Evolutionary conservation across 208 protist genomes (phyloP).

Genomic region (Leishmania martiniquensis): DNA sequence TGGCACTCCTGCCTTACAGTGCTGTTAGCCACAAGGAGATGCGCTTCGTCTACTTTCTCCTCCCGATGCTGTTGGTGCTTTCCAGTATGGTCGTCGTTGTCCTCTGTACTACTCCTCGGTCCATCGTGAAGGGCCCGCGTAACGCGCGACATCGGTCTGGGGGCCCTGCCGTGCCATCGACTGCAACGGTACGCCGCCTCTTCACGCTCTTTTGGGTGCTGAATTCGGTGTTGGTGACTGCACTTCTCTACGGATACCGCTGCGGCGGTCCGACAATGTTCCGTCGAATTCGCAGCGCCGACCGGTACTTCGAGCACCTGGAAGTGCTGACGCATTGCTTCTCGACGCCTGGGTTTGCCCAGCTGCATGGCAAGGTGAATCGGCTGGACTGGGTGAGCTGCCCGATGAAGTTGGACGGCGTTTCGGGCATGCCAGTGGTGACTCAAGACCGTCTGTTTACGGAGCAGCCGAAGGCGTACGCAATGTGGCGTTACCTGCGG

Average conservation of each 20-base stretch:
- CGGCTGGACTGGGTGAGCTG: slow-evolving; percentile 61
- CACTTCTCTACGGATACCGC: slow-evolving; percentile 54
- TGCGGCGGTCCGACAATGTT: slow-evolving; percentile 49
- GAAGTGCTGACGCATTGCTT: slow-evolving; percentile 78
- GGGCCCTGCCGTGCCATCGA: neutral
- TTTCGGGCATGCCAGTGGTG: slow-evolving; percentile 29
- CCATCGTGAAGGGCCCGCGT: neutral
- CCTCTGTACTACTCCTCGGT: slow-evolving; percentile 14
- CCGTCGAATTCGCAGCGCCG: slow-evolving; percentile 39
- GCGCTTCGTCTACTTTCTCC: slow-evolving; percentile 79
- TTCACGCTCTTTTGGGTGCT: slow-evolving; percentile 30
- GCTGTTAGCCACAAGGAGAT: slow-evolving; percentile 94
- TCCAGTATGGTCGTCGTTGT: slow-evolving; percentile 44
- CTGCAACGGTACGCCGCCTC: slow-evolving; percentile 1
- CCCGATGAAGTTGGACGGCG: slow-evolving; percentile 40
- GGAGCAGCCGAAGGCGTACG: slow-evolving; percentile 44
- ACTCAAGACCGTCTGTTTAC: slow-evolving; percentile 68
- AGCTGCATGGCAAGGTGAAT: slow-evolving; percentile 74
- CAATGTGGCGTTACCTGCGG: slow-evolving; percentile 63
- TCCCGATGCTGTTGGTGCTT: slow-evolving; percentile 57
- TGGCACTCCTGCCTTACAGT: slow-evolving; percentile 67
- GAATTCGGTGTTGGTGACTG: slow-evolving; percentile 42
- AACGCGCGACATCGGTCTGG: neutral
- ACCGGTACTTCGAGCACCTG: slow-evolving; percentile 37
- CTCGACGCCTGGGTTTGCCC: slow-evolving; percentile 66